Percentiles rank a stretch among this genome's conserved stretches.
These are phyloP conservation scores for Erodium moschatum DNA, from an alignment of 441 rosid genomes.

Conservation along the genomic window DNA sequence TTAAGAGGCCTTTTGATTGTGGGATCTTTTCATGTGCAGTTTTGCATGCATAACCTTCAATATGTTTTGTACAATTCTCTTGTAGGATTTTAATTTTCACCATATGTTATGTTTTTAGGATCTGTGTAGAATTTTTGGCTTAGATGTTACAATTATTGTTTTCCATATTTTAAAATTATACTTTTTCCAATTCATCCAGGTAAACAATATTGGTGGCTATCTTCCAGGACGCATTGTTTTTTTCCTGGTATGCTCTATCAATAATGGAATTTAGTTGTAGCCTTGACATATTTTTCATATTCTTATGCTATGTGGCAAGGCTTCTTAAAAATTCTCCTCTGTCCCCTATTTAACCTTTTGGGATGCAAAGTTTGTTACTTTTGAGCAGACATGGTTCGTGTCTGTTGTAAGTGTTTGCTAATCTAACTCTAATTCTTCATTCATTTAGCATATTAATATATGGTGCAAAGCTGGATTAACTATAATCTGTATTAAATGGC, in stretches of 20 bases:
- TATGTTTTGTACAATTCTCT: background rate
- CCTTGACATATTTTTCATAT: slow-evolving; percentile 8
- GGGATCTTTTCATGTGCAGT: background rate
- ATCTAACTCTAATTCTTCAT: background rate
- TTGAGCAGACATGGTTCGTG: background rate
- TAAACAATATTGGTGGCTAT: slow-evolving; percentile 94
- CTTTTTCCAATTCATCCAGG: slow-evolving; percentile 36
- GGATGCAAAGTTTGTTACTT: slow-evolving; percentile 1
- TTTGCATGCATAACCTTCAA: background rate
- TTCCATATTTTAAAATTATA: slow-evolving; percentile 6
- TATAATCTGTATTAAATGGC: background rate
- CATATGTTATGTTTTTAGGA: background rate
- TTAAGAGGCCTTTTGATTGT: background rate
- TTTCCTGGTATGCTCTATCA: slow-evolving; percentile 67
- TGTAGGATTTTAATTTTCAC: background rate
- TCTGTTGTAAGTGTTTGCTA: background rate
- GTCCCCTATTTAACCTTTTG: background rate
- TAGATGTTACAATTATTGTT: background rate
- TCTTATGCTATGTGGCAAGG: background rate
- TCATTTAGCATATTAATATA: background rate
- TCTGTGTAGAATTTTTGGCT: background rate
- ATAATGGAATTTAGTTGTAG: slow-evolving; percentile 12
- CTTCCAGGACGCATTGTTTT: slow-evolving; percentile 97
- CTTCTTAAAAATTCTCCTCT: background rate
- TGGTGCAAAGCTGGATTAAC: background rate